Percentiles rank a stretch among this genome's conserved stretches.
phyloP scores from a whole-genome alignment of 345 rosid species.

The Viola odorata region DNA sequence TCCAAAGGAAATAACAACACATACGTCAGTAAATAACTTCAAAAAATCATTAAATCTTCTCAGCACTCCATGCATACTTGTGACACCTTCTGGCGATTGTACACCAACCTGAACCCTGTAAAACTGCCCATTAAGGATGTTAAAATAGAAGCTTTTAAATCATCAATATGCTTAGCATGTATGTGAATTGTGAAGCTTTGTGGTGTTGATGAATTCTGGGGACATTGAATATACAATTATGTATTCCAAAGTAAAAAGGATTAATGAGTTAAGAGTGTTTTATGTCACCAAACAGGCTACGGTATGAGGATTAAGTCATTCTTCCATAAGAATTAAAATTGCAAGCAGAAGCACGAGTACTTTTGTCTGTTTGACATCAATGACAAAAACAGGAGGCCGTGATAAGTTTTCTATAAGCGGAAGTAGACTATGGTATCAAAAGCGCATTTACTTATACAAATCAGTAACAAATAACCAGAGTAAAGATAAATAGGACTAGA shows the following conservation, averaged over 20 bases:
- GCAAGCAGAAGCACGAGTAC: conserved; percentile 2
- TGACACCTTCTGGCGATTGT: conserved; percentile 87
- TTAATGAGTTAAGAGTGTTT: no score
- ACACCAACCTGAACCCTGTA: conserved; percentile 95
- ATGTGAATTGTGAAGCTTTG: no score
- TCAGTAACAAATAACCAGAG: background rate
- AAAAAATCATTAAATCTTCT: conserved; percentile 95
- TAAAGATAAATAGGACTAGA: background rate
- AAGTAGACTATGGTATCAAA: conserved; percentile 1
- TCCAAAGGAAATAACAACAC: background rate
- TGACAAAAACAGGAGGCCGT: background rate
- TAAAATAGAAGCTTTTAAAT: conserved; percentile 20
- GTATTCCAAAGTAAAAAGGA: no score
- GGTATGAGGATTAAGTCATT: background rate
- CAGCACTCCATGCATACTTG: conserved; percentile 56
- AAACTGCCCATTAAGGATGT: conserved; percentile 76
- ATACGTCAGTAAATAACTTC: conserved; percentile 74
- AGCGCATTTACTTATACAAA: background rate
- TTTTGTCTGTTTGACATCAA: background rate
- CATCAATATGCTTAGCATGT: no score
- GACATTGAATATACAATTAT: no score
- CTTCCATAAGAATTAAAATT: background rate
- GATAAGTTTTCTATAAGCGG: conserved; percentile 4
- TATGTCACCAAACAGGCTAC: no score
- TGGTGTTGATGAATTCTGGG: no score